Conservation (phyloP, 2,329 filamentous ascomycete genomes). For the Tolypocladium tundrense region DNA sequence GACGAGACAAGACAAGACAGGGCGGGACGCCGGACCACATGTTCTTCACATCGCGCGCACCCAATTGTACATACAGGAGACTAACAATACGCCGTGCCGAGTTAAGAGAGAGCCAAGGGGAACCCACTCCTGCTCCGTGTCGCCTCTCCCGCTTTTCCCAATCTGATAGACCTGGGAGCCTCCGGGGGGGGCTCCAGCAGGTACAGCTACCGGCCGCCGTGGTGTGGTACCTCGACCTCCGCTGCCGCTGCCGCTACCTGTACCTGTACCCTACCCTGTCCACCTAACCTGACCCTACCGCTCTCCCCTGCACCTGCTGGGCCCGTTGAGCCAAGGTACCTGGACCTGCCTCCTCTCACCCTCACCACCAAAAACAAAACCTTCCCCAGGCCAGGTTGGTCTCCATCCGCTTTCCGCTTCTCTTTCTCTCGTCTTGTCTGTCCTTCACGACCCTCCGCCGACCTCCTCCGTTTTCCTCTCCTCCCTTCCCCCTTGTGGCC, state of each 20-base stretch:
- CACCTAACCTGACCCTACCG: slow-evolving; percentile 13
- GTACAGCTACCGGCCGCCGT: not conserved
- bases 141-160: slow-evolving; percentile 1
- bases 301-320: slow-evolving; percentile 19
- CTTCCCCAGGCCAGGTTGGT: slow-evolving; percentile 13
- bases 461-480: slow-evolving; percentile 19
- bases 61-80: not conserved
- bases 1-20: slow-evolving; percentile 3
- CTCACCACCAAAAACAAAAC: slow-evolving; percentile 23
- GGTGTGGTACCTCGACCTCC: not conserved
- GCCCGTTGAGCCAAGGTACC: slow-evolving; percentile 8
- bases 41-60: not conserved
- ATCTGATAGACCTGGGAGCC: slow-evolving; percentile 2
- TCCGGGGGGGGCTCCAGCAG: not conserved
- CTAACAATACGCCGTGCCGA: not conserved
- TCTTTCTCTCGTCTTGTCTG: slow-evolving; percentile 9
- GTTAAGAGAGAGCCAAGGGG: not conserved
- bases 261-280: not conserved
- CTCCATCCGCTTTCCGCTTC: slow-evolving; percentile 3
- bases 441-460: slow-evolving; percentile 21
- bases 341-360: slow-evolving; percentile 13
- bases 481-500: slow-evolving; percentile 16
- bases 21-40: slow-evolving; percentile 4
- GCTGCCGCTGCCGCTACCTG: not conserved
- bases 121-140: slow-evolving; percentile 2